Evolutionary conservation across 1,284 basidiomycete genomes (phyloP).

Genomic region (Ustilago bromivora): DNA sequence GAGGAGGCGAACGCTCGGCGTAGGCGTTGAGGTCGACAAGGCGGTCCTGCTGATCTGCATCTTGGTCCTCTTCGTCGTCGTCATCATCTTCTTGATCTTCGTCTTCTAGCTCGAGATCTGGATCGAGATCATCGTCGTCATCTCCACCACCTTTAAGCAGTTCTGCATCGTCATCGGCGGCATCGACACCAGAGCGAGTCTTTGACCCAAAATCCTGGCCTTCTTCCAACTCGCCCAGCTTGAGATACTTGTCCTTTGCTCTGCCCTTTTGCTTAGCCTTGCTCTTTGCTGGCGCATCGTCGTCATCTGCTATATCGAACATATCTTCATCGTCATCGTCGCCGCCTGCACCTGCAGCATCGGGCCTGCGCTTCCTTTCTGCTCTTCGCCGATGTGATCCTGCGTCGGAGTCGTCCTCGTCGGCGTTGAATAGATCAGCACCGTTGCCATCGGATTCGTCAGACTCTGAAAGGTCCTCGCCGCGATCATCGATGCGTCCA

Average conservation of each 20-base stretch:
- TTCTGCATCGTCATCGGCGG: conserved; percentile 53
- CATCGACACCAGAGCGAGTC: conserved; percentile 48
- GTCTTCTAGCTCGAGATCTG: conserved; percentile 62
- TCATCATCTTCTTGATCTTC: conserved; percentile 46
- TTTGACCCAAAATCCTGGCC: conserved; percentile 66
- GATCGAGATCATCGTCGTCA: conserved; percentile 54
- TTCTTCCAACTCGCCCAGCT: conserved; percentile 85
- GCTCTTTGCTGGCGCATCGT: conserved; percentile 3
- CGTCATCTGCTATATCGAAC: conserved; percentile 75
- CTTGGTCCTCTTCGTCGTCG: conserved; percentile 40
- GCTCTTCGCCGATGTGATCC: conserved; percentile 59
- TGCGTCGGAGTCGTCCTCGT: conserved; percentile 82
- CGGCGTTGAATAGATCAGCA: conserved; percentile 20
- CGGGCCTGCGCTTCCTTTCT: conserved; percentile 72
- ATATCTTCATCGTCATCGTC: conserved; percentile 79
- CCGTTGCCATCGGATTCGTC: conserved; percentile 38
- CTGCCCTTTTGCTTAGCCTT: conserved; percentile 22
- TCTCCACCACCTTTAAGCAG: conserved; percentile 17
- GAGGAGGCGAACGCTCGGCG: conserved; percentile 57
- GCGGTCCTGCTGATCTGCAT: conserved; percentile 25
- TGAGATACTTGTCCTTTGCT: conserved; percentile 40
- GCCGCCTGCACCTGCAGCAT: conserved; percentile 56
- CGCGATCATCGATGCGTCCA: conserved; percentile 78
- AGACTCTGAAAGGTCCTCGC: conserved; percentile 84
- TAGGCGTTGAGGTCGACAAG: conserved; percentile 51